A percentile compares a stretch with the other conserved stretches of the same genome.
These are phyloP conservation scores for Letharia columbiana DNA, from an alignment of 495 filamentous ascomycete species.

Conservation along the genomic window DNA sequence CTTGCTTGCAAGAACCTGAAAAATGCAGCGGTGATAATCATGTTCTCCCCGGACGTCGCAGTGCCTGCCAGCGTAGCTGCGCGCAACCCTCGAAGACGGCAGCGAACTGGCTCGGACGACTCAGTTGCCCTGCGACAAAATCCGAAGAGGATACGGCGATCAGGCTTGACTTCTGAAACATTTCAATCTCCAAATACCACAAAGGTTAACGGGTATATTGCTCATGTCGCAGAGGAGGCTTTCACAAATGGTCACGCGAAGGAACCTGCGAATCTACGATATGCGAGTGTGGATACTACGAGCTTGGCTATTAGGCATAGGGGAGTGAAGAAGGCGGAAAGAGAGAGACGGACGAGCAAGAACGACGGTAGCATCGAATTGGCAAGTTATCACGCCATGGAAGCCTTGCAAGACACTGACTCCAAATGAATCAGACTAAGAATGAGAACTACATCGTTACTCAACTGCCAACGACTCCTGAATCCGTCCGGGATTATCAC, in stretches of 20 bases:
- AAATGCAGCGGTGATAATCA: conserved; percentile 29
- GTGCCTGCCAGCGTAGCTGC: conserved; percentile 39
- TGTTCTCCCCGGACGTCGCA: conserved; percentile 54
- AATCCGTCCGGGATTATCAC: conserved; percentile 54
- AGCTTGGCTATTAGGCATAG: conserved; percentile 56
- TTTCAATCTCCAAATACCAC: conserved; percentile 30
- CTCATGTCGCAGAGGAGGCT: conserved; percentile 26
- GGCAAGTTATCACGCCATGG: conserved; percentile 38
- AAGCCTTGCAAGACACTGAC: conserved; percentile 5
- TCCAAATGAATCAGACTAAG: conserved; percentile 51
- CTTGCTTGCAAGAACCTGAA: not conserved
- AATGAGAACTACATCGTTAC: conserved; percentile 82
- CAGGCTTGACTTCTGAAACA: conserved; percentile 49
- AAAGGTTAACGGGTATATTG: conserved; percentile 22
- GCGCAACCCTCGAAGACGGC: conserved; percentile 57
- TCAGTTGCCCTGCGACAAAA: conserved; percentile 54
- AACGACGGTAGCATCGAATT: conserved; percentile 55
- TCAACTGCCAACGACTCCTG: conserved; percentile 71
- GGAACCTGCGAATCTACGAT: conserved; percentile 40
- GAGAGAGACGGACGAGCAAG: conserved; percentile 36
- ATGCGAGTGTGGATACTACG: conserved; percentile 33
- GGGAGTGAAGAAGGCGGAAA: conserved; percentile 48
- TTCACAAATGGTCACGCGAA: conserved; percentile 33
- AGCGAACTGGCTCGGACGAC: conserved; percentile 57
- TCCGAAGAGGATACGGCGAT: conserved; percentile 59